These are phyloP conservation scores for Biscogniauxia sp. DNA, from an alignment of 2,329 filamentous ascomycete genomes.

Conservation along the genomic window DNA sequence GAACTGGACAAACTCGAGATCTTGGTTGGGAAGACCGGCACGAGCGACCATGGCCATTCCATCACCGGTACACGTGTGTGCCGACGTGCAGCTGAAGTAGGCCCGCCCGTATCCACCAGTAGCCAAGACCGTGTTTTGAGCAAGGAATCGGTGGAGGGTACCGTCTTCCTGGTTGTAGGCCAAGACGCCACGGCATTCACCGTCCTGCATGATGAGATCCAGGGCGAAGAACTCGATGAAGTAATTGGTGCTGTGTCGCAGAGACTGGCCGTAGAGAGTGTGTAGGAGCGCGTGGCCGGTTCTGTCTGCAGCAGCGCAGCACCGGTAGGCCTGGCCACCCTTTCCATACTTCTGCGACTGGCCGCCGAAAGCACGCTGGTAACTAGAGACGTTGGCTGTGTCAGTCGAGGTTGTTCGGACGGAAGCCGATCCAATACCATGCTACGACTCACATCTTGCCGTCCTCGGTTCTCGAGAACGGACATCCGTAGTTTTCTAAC, in stretches of 20 bases:
- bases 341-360: conserved; percentile 94
- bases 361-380: conserved; percentile 97
- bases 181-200: conserved; percentile 92
- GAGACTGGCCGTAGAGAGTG: conserved; percentile 96
- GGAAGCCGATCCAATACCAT: background rate
- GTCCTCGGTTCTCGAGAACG: conserved; percentile 94
- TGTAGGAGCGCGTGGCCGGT: conserved; percentile 97
- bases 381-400: conserved; percentile 48
- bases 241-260: conserved; percentile 98
- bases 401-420: conserved; percentile 15
- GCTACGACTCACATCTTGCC: conserved; percentile 73
- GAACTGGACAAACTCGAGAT: conserved; percentile 99
- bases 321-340: conserved; percentile 96
- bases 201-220: conserved; percentile 96
- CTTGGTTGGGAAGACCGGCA: conserved; percentile 96
- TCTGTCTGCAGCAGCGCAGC: conserved; percentile 92
- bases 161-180: conserved; percentile 99
- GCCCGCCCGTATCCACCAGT: conserved; percentile 97
- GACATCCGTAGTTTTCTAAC: conserved; percentile 95
- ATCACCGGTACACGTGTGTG: conserved; percentile 97
- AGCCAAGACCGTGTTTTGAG: conserved; percentile 93
- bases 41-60: conserved; percentile 99
- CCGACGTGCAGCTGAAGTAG: conserved; percentile 97
- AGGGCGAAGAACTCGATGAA: conserved; percentile 99
- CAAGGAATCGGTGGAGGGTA: conserved; percentile 93